phyloP scores from a whole-genome alignment of 352 stramenopile species.

The Sclerospora graminicola region DNA sequence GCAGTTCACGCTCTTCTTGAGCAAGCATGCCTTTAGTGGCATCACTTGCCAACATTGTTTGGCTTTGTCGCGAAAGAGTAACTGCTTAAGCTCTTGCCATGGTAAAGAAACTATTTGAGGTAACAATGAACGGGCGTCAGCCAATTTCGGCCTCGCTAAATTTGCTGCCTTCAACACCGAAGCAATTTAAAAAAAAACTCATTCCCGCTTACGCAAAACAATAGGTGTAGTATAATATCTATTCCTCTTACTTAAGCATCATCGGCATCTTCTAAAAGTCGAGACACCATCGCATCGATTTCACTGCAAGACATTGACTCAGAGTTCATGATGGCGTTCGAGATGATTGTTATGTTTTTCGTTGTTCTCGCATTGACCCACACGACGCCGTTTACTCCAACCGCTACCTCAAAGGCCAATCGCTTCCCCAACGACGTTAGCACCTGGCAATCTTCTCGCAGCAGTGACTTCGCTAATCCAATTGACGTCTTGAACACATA shows the following conservation, averaged over 20 bases:
- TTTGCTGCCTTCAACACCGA: too few relatives aligned
- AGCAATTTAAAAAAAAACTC: too few relatives aligned
- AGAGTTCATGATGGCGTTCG: conserved; percentile 84
- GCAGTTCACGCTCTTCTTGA: too few relatives aligned
- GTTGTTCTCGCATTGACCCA: conserved; percentile 90
- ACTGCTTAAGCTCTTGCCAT: too few relatives aligned
- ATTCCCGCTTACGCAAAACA: conserved; percentile 23
- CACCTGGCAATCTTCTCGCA: conserved; percentile 69
- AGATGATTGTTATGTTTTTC: conserved; percentile 79
- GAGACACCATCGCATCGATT: conserved; percentile 66
- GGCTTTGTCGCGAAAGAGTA: too few relatives aligned
- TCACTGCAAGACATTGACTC: conserved; percentile 78
- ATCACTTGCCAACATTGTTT: too few relatives aligned
- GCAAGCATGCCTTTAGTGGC: too few relatives aligned
- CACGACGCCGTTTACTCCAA: conserved; percentile 93
- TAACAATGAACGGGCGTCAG: too few relatives aligned
- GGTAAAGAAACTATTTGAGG: neutral
- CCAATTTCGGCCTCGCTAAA: too few relatives aligned
- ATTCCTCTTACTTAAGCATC: conserved; percentile 27
- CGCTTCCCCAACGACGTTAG: conserved; percentile 71
- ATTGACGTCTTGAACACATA: conserved; percentile 86
- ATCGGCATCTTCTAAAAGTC: conserved; percentile 48
- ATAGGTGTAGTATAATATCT: conserved; percentile 1
- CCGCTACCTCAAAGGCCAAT: conserved; percentile 91
- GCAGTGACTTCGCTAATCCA: conserved; percentile 55